Evolutionary conservation across 768 basidiomycete species (phyloP).

Genomic region (Clavaria fumosa): DNA sequence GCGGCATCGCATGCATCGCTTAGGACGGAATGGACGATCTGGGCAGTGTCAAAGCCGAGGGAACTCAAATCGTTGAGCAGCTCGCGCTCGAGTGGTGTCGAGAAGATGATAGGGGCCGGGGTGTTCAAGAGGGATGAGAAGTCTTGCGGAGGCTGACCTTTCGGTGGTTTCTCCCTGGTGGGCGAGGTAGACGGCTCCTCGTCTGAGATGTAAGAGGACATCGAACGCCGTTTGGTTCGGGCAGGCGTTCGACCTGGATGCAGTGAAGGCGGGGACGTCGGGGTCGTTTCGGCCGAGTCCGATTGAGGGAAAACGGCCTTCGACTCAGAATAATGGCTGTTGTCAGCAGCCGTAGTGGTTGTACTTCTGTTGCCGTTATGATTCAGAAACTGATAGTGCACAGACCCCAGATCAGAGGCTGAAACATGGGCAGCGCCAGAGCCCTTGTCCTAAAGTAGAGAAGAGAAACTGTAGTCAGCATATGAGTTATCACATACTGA

Average conservation of each 20-base stretch:
- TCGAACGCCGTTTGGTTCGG: conserved; percentile 88
- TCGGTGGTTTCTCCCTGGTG: conserved; percentile 29
- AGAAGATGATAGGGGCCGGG: conserved; percentile 73
- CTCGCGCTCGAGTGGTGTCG: conserved; percentile 65
- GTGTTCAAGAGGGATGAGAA: conserved; percentile 48
- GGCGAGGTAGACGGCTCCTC: conserved; percentile 20
- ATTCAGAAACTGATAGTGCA: no score
- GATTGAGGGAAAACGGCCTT: not conserved
- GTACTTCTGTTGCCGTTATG: no score
- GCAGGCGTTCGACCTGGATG: conserved; percentile 77
- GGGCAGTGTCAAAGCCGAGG: conserved; percentile 85
- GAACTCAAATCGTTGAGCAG: conserved; percentile 58
- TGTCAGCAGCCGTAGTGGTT: no score
- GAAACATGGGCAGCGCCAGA: no score
- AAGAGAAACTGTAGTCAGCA: no score
- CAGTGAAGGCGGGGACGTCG: conserved; percentile 34
- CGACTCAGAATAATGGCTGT: no score
- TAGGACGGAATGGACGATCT: conserved; percentile 88
- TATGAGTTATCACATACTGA: no score
- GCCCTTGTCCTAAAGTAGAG: no score
- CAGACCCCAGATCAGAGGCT: no score
- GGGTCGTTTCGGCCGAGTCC: conserved; percentile 10
- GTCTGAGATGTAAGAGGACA: conserved; percentile 75
- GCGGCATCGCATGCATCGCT: conserved; percentile 86
- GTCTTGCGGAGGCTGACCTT: conserved; percentile 26